Percentiles rank a stretch among this genome's conserved stretches.
These are phyloP conservation scores for Leccinum uliginosum DNA, from an alignment of 768 basidiomycete genomes.

Conservation along the genomic window DNA sequence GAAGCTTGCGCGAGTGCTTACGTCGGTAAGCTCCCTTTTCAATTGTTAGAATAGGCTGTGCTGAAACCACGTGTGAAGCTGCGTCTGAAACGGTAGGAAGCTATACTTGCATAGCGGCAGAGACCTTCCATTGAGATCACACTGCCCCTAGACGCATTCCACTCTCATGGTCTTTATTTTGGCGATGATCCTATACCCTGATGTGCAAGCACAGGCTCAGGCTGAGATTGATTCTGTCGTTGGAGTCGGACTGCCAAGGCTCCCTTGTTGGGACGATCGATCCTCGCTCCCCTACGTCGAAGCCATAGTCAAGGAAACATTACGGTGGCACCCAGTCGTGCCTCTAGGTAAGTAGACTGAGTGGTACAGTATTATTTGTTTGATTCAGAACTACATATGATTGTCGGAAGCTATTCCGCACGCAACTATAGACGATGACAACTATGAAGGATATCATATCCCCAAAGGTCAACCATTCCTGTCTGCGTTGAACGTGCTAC, in stretches of 20 bases:
- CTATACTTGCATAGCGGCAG: background rate
- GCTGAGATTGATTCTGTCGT: constrained; percentile 20
- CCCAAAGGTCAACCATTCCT: constrained; percentile 38
- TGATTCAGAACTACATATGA: background rate
- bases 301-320: constrained; percentile 21
- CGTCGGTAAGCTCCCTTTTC: constrained; percentile 5
- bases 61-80: constrained; percentile 9
- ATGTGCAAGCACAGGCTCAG: constrained; percentile 19
- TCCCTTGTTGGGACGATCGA: constrained; percentile 20
- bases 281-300: constrained; percentile 19
- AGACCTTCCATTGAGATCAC: constrained; percentile 7
- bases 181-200: constrained; percentile 25
- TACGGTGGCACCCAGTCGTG: constrained; percentile 21
- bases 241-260: constrained; percentile 16
- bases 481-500: background rate
- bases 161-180: constrained; percentile 20
- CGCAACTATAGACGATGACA: constrained; percentile 34
- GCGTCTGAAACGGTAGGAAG: constrained; percentile 24
- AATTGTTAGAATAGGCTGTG: constrained; percentile 4
- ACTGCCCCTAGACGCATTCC: constrained; percentile 17
- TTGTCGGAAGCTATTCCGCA: constrained; percentile 27
- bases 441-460: constrained; percentile 45
- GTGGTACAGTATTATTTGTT: background rate
- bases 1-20: constrained; percentile 22
- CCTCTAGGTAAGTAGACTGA: constrained; percentile 9